Conservation (phyloP, 2,329 filamentous ascomycete genomes). For the Aspergillus neoniger region DNA sequence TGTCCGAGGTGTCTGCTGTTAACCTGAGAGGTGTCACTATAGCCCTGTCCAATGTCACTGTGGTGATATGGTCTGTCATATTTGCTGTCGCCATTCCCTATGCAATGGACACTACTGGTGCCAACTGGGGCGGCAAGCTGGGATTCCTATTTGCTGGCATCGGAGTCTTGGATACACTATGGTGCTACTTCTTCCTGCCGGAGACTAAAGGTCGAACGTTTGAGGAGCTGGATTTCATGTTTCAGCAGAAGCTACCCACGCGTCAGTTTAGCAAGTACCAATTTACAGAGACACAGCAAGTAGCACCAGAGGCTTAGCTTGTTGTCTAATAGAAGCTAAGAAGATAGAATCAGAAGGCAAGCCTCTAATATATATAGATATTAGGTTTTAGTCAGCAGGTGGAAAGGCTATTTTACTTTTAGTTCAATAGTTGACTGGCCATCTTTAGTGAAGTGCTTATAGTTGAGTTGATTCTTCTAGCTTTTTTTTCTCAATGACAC, state of each 20-base stretch:
- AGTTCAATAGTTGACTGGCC: rapidly evolving
- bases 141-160: slow-evolving; percentile 13
- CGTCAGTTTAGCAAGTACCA: slow-evolving; percentile 1
- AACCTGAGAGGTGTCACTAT: slow-evolving; percentile 56
- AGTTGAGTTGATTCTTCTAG: no score
- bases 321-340: neutral
- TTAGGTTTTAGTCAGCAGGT: rapidly evolving
- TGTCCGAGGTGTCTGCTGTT: slow-evolving; percentile 55
- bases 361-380: no score
- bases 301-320: neutral
- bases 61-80: slow-evolving; percentile 28
- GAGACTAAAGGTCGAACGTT: slow-evolving; percentile 18
- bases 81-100: slow-evolving; percentile 36
- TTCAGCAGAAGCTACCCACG: slow-evolving; percentile 1
- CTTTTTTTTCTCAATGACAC: no score
- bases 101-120: slow-evolving; percentile 32
- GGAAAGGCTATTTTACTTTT: no score
- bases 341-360: no score
- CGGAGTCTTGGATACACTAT: slow-evolving; percentile 1
- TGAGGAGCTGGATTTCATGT: slow-evolving; percentile 18
- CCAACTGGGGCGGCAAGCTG: slow-evolving; percentile 17
- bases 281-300: neutral
- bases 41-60: slow-evolving; percentile 23
- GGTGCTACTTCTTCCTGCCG: slow-evolving; percentile 9
- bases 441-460: no score